Conservation (phyloP, 257 asterid species). For the Mentha longifolia region DNA sequence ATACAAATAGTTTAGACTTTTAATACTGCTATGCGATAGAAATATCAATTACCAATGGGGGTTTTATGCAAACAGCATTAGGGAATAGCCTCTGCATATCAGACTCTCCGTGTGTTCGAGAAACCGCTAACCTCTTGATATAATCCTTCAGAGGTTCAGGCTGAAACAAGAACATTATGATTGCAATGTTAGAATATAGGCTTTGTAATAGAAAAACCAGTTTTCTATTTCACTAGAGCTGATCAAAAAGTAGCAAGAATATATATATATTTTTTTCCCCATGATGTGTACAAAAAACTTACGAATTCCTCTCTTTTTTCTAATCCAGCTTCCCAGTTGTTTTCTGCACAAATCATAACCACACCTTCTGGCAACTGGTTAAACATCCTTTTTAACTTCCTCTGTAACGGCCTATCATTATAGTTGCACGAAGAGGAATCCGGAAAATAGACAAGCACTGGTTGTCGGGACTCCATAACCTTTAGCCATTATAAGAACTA, state of each 20-base stretch:
- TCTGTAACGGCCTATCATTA: background rate
- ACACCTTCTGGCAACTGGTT: slow-evolving; percentile 61
- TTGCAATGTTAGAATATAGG: background rate
- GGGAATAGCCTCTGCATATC: slow-evolving; percentile 54
- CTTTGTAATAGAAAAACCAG: too few relatives aligned
- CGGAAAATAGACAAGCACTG: slow-evolving; percentile 6
- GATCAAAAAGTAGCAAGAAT: too few relatives aligned
- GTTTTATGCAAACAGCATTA: slow-evolving; percentile 50
- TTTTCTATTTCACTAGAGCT: too few relatives aligned
- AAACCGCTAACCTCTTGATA: slow-evolving; percentile 48
- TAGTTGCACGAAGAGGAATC: background rate
- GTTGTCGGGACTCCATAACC: slow-evolving; percentile 18
- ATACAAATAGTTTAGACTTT: background rate
- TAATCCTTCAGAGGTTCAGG: slow-evolving; percentile 56
- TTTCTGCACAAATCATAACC: slow-evolving; percentile 70
- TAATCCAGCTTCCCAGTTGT: slow-evolving; percentile 57
- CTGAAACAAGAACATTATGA: slow-evolving; percentile 46
- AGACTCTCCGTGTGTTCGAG: slow-evolving; percentile 37
- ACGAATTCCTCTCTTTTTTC: slow-evolving; percentile 51
- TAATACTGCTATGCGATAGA: background rate
- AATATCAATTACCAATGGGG: slow-evolving; percentile 60
- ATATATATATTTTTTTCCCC: too few relatives aligned
- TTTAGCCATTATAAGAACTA: background rate
- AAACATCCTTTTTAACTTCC: slow-evolving; percentile 60
- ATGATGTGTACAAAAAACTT: slow-evolving; percentile 32